phyloP scores from a whole-genome alignment of 208 protist genomes.

The Leishmania aethiopica region DNA sequence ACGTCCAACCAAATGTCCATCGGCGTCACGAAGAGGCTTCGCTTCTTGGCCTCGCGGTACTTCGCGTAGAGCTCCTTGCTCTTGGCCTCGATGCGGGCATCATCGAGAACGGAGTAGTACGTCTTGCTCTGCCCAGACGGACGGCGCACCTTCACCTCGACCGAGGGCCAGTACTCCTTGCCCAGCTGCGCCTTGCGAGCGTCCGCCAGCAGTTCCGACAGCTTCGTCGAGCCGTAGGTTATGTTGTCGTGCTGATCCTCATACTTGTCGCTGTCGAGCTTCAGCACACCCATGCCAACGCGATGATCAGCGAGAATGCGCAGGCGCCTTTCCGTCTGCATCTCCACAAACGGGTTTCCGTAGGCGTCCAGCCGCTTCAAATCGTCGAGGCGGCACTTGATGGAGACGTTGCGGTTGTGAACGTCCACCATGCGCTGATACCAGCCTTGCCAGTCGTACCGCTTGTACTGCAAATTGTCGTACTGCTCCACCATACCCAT shows the following conservation, averaged over 20 bases:
- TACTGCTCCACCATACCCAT: slow-evolving; percentile 89
- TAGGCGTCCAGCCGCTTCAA: slow-evolving; percentile 77
- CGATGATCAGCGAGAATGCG: slow-evolving; percentile 79
- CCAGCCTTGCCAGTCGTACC: slow-evolving; percentile 92
- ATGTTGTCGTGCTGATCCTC: slow-evolving; percentile 90
- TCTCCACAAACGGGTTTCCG: slow-evolving; percentile 78
- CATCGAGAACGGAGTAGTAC: slow-evolving; percentile 87
- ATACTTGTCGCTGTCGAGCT: slow-evolving; percentile 90
- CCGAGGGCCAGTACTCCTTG: slow-evolving; percentile 87
- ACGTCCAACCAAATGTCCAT: slow-evolving; percentile 91
- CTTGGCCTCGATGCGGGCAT: slow-evolving; percentile 78
- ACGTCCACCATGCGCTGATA: slow-evolving; percentile 91
- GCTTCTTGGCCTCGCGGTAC: slow-evolving; percentile 89
- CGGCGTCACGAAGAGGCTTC: slow-evolving; percentile 88
- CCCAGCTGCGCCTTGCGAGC: slow-evolving; percentile 89
- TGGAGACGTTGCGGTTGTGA: slow-evolving; percentile 90
- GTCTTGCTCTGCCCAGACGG: slow-evolving; percentile 87
- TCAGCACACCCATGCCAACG: slow-evolving; percentile 87
- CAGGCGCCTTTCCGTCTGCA: slow-evolving; percentile 85
- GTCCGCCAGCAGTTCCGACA: slow-evolving; percentile 85
- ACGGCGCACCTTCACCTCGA: slow-evolving; percentile 90
- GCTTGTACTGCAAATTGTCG: slow-evolving; percentile 91
- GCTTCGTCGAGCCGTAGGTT: slow-evolving; percentile 74
- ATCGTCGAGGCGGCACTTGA: slow-evolving; percentile 81
- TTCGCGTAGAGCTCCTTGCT: slow-evolving; percentile 82